Evolutionary conservation across 768 basidiomycete species (phyloP), one percentile per base, ranked within the genome.

Genomic region (Lactarius sanguifluus): DNA sequence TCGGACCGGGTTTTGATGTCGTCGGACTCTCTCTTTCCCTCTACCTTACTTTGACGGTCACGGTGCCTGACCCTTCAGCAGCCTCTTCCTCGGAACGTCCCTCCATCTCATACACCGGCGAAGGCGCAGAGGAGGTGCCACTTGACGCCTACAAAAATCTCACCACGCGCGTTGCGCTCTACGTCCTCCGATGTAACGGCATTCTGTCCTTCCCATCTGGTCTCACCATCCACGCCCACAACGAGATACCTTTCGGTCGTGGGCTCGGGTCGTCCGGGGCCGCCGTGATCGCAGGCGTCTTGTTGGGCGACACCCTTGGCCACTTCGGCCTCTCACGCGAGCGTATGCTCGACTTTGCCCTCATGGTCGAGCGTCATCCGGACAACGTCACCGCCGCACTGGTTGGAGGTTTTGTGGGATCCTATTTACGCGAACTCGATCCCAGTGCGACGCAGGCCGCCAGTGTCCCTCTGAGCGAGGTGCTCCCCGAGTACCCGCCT

Each of bases 311-410:
- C 73, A 82, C 86, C n/a, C 81, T 98, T 28, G 96, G 92, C 18
- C 70, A 83, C 20, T 84, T 98, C 67, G 74, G 82, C 28, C 86
- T 98, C 13, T 76, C 90, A 16, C 80, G 76, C 34, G 83, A 82
- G 52, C 86, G 97, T 30, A 80, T 96, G 72, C 86, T 98, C 67
- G 97, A 99, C 79, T 96, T 92, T 74, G 96, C 96, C 1, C 83
- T 99, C 62, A 99, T 99, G 97, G 95, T 99, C 73, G 97, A 99
- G 78, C 85, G 97, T 20, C 97, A 99, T 75, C 97, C 97, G 18
- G 97, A 99, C 78, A 99, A 99, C 76, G 96, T 99, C 74, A 97
- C 97, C 0, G 97, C 97, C 2, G 96, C 96, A 0, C 86, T 99
- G 43, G 85, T 98, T 20, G 97, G 97, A 41, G 97, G 97, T 0